Evolutionary conservation across 1,139 yeast genomes (phyloP).

Genomic region (Nematodospora anomalae): DNA sequence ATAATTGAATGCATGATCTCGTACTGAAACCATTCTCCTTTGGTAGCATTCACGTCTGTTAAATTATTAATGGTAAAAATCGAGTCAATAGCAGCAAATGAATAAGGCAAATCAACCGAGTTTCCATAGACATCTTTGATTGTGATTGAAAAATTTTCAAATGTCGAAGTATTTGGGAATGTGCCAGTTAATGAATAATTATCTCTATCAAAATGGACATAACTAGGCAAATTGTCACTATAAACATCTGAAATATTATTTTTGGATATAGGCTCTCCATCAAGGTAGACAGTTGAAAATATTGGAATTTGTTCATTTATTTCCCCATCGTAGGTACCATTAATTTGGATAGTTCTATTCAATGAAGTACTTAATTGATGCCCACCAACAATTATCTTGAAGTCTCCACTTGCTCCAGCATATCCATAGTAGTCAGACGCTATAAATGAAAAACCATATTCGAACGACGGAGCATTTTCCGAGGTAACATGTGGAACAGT

Average conservation of each 20-base stretch:
- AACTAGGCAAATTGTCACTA: constrained; percentile 53
- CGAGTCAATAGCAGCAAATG: constrained; percentile 46
- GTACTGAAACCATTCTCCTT: constrained; percentile 57
- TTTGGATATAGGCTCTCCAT: constrained; percentile 47
- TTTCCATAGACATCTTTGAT: constrained; percentile 67
- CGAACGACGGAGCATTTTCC: constrained; percentile 80
- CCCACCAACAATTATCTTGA: constrained; percentile 80
- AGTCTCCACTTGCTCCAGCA: constrained; percentile 69
- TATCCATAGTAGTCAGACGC: constrained; percentile 80
- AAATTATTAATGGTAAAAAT: constrained; percentile 55
- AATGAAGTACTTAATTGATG: constrained; percentile 72
- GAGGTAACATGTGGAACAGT: constrained; percentile 86
- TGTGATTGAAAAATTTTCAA: constrained; percentile 52
- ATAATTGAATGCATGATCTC: constrained; percentile 53
- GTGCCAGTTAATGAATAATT: constrained; percentile 53
- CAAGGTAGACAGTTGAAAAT: constrained; percentile 56
- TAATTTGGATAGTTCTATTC: constrained; percentile 52
- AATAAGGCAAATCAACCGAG: constrained; percentile 57
- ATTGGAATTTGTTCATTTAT: constrained; percentile 63
- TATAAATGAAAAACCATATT: constrained; percentile 69
- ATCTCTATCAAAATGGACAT: constrained; percentile 52
- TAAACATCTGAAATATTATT: constrained; percentile 56
- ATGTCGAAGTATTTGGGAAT: constrained; percentile 48
- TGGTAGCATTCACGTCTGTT: constrained; percentile 65
- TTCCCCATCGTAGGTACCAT: constrained; percentile 62